Percentiles rank a stretch among this genome's conserved stretches.
These are phyloP conservation scores for Coprinellus micaceus DNA, from an alignment of 768 basidiomycete species.

Conservation along the genomic window DNA sequence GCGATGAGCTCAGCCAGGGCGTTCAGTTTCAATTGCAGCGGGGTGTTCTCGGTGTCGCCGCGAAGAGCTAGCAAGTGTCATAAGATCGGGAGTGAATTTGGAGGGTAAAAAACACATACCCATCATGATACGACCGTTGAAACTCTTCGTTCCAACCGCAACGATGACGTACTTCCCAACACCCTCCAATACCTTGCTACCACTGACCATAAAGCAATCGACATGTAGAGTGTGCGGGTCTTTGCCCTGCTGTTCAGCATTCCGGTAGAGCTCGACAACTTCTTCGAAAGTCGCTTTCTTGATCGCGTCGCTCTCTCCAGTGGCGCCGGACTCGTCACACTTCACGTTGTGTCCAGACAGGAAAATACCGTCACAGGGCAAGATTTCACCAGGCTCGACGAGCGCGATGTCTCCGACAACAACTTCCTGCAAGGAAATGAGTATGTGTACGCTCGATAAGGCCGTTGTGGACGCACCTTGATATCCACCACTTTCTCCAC, in stretches of 20 bases:
- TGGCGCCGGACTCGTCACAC: constrained; percentile 95
- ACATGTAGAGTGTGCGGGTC: constrained; percentile 48
- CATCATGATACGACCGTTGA: constrained; percentile 98
- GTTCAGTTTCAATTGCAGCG: constrained; percentile 92
- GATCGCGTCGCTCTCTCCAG: constrained; percentile 95
- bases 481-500: constrained; percentile 73
- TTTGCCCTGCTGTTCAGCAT: constrained; percentile 24
- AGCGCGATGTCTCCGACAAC: constrained; percentile 92
- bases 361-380: constrained; percentile 96
- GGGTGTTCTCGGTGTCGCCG: constrained; percentile 84
- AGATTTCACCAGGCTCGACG: constrained; percentile 91
- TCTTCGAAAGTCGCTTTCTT: constrained; percentile 80
- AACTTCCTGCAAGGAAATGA: constrained; percentile 56
- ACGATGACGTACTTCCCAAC: constrained; percentile 91
- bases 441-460: background rate
- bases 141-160: constrained; percentile 87
- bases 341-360: constrained; percentile 88
- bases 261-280: constrained; percentile 51
- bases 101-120: constrained; percentile 47
- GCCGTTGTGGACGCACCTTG: constrained; percentile 46
- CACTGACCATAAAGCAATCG: constrained; percentile 91
- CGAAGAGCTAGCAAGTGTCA: constrained; percentile 59
- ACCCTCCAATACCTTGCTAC: constrained; percentile 91
- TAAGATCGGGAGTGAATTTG: background rate
- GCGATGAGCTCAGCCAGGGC: constrained; percentile 93